These are phyloP conservation scores for Parascedosporium putredinis DNA, from an alignment of 2,329 filamentous ascomycete genomes.

Conservation along the genomic window DNA sequence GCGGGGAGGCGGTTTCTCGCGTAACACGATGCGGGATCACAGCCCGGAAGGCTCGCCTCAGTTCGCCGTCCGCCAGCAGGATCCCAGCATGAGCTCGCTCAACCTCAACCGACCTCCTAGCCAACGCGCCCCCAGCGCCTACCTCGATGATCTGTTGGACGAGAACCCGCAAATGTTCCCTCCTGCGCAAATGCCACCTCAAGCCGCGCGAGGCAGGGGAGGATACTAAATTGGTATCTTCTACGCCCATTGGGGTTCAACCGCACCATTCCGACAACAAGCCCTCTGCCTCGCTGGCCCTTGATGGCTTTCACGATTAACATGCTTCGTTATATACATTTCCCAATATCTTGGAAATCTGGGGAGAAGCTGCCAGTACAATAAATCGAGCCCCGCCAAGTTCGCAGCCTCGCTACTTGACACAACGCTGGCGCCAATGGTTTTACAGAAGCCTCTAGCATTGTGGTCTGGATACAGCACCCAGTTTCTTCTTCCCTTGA, in stretches of 20 bases:
- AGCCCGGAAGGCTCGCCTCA: conserved; percentile 58
- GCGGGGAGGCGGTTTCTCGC: conserved; percentile 33
- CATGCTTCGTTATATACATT: neutral
- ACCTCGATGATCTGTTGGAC: conserved; percentile 81
- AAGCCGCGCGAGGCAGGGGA: conserved; percentile 9
- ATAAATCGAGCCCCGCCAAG: neutral
- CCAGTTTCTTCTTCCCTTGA: too few species aligned
- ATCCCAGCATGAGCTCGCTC: conserved; percentile 54
- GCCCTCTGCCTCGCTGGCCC: neutral
- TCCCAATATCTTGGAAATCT: neutral
- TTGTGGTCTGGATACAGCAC: neutral
- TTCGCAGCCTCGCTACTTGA: too few species aligned
- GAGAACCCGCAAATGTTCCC: conserved; percentile 51
- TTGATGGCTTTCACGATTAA: neutral
- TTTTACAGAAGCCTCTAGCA: too few species aligned
- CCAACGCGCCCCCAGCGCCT: conserved; percentile 74
- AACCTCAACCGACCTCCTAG: conserved; percentile 55
- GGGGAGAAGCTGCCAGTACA: neutral
- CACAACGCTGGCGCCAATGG: too few species aligned
- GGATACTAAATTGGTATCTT: conserved; percentile 10
- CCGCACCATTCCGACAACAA: too few species aligned
- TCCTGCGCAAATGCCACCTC: conserved; percentile 27
- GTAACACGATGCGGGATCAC: conserved; percentile 32
- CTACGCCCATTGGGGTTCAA: neutral
- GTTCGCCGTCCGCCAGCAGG: conserved; percentile 34